phyloP scores from a whole-genome alignment of 148 eudicot genomes.

The Fagopyrum esculentum region DNA sequence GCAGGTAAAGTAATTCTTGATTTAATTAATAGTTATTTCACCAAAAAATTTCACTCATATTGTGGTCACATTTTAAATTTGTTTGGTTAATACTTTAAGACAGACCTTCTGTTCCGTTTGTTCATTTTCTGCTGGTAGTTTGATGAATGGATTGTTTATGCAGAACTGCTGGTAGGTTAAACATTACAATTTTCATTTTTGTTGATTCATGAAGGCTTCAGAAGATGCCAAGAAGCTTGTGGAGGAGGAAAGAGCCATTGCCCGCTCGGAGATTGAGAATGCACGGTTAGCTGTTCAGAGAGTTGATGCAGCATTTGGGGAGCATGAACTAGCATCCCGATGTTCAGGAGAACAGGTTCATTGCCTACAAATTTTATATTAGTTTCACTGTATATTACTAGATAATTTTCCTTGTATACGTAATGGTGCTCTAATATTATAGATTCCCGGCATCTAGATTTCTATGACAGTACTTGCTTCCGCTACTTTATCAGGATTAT shows the following conservation, averaged over 20 bases:
- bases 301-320: conserved; percentile 95
- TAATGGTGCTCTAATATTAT: not conserved
- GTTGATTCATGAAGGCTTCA: conserved; percentile 53
- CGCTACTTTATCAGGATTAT: conserved; percentile 47
- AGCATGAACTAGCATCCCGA: conserved; percentile 65
- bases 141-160: not conserved
- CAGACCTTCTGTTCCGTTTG: not conserved
- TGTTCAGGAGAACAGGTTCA: conserved; percentile 84
- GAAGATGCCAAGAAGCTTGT: conserved; percentile 97
- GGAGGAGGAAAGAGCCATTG: conserved; percentile 93
- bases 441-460: not conserved
- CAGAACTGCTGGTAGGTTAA: not conserved
- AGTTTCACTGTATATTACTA: not conserved
- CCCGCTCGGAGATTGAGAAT: conserved; percentile 88
- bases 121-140: too few relatives aligned
- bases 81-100: not conserved
- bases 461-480: not conserved
- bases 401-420: not conserved
- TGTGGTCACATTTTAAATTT: not conserved
- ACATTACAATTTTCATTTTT: not conserved
- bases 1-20: conserved; percentile 43
- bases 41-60: not conserved
- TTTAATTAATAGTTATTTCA: not conserved
- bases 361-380: not conserved
- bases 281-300: conserved; percentile 98